phyloP scores from a whole-genome alignment of 2,329 filamentous ascomycete species.

The Verticillium tricorpus region DNA sequence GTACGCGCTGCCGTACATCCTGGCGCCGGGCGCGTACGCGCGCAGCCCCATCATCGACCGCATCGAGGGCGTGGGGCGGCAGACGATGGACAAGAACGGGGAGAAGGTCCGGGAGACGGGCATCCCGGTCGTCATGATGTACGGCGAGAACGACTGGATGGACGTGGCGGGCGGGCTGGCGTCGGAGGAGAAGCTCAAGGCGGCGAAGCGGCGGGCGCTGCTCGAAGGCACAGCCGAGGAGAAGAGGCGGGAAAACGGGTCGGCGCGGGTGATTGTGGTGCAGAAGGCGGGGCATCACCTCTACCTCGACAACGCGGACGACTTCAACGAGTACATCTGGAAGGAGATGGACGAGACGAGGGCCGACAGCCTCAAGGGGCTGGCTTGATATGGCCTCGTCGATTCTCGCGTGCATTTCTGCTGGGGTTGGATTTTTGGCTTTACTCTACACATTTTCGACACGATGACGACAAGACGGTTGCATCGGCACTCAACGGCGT shows the following conservation, averaged over 20 bases:
- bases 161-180: slow-evolving; percentile 82
- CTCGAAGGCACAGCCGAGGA: slow-evolving; percentile 62
- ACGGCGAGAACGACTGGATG: slow-evolving; percentile 99
- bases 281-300: slow-evolving; percentile 54
- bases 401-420: not conserved
- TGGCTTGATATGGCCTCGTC: not conserved
- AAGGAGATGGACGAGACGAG: slow-evolving; percentile 50
- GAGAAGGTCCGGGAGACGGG: slow-evolving; percentile 50
- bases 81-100: slow-evolving; percentile 36
- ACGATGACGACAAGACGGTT: not conserved
- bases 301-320: slow-evolving; percentile 55
- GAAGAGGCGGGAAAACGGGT: slow-evolving; percentile 67
- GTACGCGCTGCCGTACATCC: slow-evolving; percentile 86
- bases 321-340: slow-evolving; percentile 49
- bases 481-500: not conserved
- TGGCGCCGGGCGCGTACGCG: slow-evolving; percentile 90
- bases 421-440: not conserved
- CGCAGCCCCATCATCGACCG: slow-evolving; percentile 81
- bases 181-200: slow-evolving; percentile 72
- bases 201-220: slow-evolving; percentile 58
- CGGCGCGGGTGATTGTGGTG: slow-evolving; percentile 78
- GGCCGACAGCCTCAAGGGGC: not conserved
- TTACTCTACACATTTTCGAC: not conserved
- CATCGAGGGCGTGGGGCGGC: slow-evolving; percentile 82
- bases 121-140: slow-evolving; percentile 86